Evolutionary conservation across 1,139 yeast species (phyloP).

Genomic region (Zygosaccharomyces sapae): DNA sequence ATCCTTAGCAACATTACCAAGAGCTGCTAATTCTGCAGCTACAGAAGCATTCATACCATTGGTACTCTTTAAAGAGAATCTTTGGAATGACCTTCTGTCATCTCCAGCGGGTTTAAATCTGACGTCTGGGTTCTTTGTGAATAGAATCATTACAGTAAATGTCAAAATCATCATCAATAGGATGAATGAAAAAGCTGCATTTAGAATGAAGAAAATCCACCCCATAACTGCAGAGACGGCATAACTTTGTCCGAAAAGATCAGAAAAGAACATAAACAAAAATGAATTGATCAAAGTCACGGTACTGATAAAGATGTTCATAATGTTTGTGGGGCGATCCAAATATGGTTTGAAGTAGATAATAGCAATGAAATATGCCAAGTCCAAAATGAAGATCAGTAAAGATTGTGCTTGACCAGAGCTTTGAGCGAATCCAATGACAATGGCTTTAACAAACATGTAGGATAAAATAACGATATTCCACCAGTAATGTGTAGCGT

Average conservation of each 20-base stretch:
- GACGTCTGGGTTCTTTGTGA: slow-evolving; percentile 76
- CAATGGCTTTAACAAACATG: slow-evolving; percentile 55
- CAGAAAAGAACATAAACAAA: slow-evolving; percentile 68
- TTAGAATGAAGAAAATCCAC: slow-evolving; percentile 69
- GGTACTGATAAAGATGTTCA: slow-evolving; percentile 59
- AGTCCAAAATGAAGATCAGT: slow-evolving; percentile 60
- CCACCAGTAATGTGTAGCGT: slow-evolving; percentile 75
- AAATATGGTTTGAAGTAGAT: slow-evolving; percentile 60
- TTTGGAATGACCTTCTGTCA: slow-evolving; percentile 78
- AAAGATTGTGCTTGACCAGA: slow-evolving; percentile 69
- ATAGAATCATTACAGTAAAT: slow-evolving; percentile 51
- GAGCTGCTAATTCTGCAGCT: slow-evolving; percentile 51
- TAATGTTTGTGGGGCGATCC: slow-evolving; percentile 66
- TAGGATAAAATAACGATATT: slow-evolving; percentile 56
- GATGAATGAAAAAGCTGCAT: slow-evolving; percentile 70
- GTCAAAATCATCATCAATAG: slow-evolving; percentile 58
- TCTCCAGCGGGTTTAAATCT: slow-evolving; percentile 79
- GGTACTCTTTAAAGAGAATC: slow-evolving; percentile 43
- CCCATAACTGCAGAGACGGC: slow-evolving; percentile 73
- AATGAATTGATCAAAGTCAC: slow-evolving; percentile 68
- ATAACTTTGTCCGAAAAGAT: slow-evolving; percentile 63
- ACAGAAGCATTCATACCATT: slow-evolving; percentile 36
- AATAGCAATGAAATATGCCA: slow-evolving; percentile 55
- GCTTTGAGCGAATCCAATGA: slow-evolving; percentile 63
- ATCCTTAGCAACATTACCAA: slow-evolving; percentile 54